phyloP scores from a whole-genome alignment of 129 eudicot species.

The Mikania micrantha region DNA sequence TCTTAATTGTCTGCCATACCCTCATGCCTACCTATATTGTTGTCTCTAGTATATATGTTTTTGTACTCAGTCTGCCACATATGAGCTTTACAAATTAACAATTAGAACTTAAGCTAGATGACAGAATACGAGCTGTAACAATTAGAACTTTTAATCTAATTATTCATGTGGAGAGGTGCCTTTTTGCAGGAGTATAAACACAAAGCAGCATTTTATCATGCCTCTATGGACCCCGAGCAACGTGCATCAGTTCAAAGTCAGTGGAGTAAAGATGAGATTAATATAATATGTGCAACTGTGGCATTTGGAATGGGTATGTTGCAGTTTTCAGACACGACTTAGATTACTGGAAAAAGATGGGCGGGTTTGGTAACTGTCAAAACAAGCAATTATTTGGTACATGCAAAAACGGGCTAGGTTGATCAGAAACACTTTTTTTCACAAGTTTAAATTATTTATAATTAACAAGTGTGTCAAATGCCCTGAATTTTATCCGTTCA shows the following conservation, averaged over 20 bases:
- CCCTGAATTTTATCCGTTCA: neutral
- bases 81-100: too few relatives aligned
- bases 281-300: constrained; percentile 95
- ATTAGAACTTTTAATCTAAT: neutral
- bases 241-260: constrained; percentile 72
- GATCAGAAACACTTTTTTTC: neutral
- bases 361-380: neutral
- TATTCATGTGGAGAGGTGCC: constrained; percentile 17
- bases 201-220: constrained; percentile 94
- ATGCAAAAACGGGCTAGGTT: neutral
- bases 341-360: neutral
- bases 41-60: neutral
- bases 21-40: neutral
- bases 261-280: constrained; percentile 97
- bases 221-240: constrained; percentile 78
- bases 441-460: neutral
- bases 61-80: neutral
- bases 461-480: neutral
- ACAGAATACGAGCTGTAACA: neutral
- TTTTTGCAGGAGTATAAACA: constrained; percentile 74
- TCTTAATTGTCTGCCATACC: too few relatives aligned
- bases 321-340: constrained; percentile 14
- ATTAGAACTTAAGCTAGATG: too few relatives aligned
- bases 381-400: neutral
- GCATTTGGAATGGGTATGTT: constrained; percentile 98